phyloP scores from a whole-genome alignment of 2,329 filamentous ascomycete species.

The Claviceps purpurea region DNA sequence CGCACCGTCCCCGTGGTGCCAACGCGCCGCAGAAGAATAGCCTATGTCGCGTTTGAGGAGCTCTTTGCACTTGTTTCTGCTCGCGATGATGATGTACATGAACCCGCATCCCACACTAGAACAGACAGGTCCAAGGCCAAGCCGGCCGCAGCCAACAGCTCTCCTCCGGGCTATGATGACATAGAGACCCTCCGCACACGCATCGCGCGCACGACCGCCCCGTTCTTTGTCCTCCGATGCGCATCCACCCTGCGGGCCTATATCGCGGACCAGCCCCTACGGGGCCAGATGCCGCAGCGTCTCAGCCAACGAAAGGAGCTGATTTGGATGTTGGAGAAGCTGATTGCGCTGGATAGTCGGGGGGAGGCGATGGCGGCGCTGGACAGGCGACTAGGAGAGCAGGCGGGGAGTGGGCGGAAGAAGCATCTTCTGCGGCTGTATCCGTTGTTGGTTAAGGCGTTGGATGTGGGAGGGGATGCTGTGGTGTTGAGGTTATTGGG shows the following conservation, averaged over 20 bases:
- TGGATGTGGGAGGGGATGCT: slow-evolving; percentile 44
- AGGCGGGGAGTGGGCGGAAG: slow-evolving; percentile 41
- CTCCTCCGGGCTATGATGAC: slow-evolving; percentile 3
- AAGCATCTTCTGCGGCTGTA: slow-evolving; percentile 75
- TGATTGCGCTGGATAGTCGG: slow-evolving; percentile 57
- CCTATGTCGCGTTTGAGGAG: slow-evolving; percentile 69
- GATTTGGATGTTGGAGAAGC: slow-evolving; percentile 51
- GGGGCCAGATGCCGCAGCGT: slow-evolving; percentile 81
- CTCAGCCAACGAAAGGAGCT: slow-evolving; percentile 69
- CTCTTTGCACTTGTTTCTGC: slow-evolving; percentile 55
- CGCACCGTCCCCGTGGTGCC: slow-evolving; percentile 56
- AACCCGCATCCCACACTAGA: not conserved
- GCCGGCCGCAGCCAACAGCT: not conserved
- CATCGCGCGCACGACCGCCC: slow-evolving; percentile 63
- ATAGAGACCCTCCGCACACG: slow-evolving; percentile 31
- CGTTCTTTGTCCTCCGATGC: slow-evolving; percentile 69
- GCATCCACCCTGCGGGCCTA: slow-evolving; percentile 73
- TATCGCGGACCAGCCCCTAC: slow-evolving; percentile 78
- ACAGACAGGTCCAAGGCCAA: not conserved
- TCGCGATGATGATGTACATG: slow-evolving; percentile 9
- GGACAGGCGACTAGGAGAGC: slow-evolving; percentile 12
- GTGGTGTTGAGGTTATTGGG: slow-evolving; percentile 44
- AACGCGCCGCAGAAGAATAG: slow-evolving; percentile 55
- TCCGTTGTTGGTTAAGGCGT: slow-evolving; percentile 56
- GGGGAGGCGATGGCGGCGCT: slow-evolving; percentile 51